These are phyloP conservation scores for Akanthomyces dipterigenus DNA, from an alignment of 2,329 filamentous ascomycete species.

Conservation along the genomic window DNA sequence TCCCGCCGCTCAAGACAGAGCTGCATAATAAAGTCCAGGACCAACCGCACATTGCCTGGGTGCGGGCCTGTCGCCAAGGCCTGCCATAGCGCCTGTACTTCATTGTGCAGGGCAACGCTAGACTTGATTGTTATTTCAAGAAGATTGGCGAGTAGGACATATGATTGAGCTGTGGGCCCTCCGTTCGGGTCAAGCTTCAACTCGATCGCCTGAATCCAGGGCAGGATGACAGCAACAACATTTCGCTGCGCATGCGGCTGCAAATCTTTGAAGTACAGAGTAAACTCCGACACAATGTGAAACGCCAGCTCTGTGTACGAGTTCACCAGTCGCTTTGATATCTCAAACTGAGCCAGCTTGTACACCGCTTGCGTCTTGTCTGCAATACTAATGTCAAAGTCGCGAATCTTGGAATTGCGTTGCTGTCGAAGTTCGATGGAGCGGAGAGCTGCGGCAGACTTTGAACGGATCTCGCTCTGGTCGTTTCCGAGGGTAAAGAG, in stretches of 20 bases:
- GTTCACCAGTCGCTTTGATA: conserved; percentile 81
- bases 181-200: conserved; percentile 87
- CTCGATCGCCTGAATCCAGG: conserved; percentile 94
- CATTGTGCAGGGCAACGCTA: conserved; percentile 81
- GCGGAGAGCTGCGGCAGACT: conserved; percentile 74
- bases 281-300: conserved; percentile 92
- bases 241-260: conserved; percentile 80
- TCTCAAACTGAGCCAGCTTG: conserved; percentile 94
- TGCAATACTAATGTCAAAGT: conserved; percentile 96
- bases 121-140: conserved; percentile 95
- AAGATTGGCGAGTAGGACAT: conserved; percentile 89
- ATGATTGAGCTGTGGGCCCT: conserved; percentile 82
- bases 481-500: conserved; percentile 91
- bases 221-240: conserved; percentile 86
- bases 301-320: conserved; percentile 88
- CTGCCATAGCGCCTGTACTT: conserved; percentile 96
- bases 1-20: conserved; percentile 89
- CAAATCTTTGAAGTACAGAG: conserved; percentile 83
- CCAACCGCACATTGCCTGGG: conserved; percentile 86
- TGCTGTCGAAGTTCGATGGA: conserved; percentile 73
- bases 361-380: conserved; percentile 98
- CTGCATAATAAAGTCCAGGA: conserved; percentile 93
- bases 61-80: conserved; percentile 89
- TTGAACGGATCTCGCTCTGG: conserved; percentile 79
- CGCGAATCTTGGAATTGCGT: conserved; percentile 82